Evolutionary conservation across 805 yeast genomes (phyloP), one percentile per base, ranked within the genome.

Genomic region (Metschnikowia cubensis): DNA sequence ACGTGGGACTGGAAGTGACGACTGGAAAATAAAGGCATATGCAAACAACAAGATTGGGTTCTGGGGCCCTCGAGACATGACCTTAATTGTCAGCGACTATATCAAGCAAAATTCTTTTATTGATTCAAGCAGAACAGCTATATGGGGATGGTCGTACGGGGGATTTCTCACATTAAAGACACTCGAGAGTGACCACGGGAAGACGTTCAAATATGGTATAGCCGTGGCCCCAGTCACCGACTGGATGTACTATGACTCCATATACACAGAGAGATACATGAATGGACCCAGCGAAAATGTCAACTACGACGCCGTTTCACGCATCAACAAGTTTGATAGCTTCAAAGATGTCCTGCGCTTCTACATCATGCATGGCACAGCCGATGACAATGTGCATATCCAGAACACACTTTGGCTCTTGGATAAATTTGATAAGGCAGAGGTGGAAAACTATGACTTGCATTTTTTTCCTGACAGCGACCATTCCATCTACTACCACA

Each of bases 391-490:
- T 62, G 95, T 87, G 15, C 95, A 87, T 66, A 70, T 84, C 48
- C 89, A 85, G 60, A 87, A 87, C 62, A 77, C 87, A 2, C 73
- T 79, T 50, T 77, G 78, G 61, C 69, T 87, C 11, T 49, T 87
- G 10, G 91, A 87, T 61, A 65, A 77, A 22, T 74, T 87, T 50
- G 80, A 85, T 59, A 35, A 70, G 43, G 60, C 64, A 6, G 63
- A 64, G 25, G 78, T 86, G n/a, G 83, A 80, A 50, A 87, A 87
- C 62, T 94, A 83, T 62, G 99, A 94, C 60, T 75, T 90, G 71
- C 90, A 84, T 58, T 78, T 90, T 13, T 94, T 85, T 69, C 98
- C 99, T 0, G 99, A 94, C 65, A 87, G 96, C 21, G 92, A 91
- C 62, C 99, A 94, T 65, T 76, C 84, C 42, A 92, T 94, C 41